Conservation (phyloP, 257 asterid genomes). For the Solanum raphanifolium region DNA sequence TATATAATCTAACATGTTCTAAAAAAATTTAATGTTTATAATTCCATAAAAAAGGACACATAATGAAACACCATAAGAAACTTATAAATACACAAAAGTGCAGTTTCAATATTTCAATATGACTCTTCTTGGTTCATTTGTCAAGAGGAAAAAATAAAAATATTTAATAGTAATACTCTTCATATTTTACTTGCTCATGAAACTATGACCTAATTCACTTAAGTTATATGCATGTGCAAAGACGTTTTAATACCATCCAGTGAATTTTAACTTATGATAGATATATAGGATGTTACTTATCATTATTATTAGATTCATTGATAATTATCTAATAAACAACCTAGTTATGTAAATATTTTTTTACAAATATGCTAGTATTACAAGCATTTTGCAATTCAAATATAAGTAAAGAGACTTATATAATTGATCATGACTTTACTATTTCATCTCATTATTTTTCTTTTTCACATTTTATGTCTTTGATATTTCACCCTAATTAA, state of each 20-base stretch:
- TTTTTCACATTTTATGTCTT: not conserved
- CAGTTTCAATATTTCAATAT: no score
- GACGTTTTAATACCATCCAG: not conserved
- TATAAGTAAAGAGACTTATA: not conserved
- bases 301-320: no score
- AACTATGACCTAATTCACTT: no score
- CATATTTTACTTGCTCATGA: no score
- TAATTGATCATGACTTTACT: not conserved
- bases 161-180: not conserved
- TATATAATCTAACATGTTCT: not conserved
- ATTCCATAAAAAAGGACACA: no score
- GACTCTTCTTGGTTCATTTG: not conserved
- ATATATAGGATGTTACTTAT: no score
- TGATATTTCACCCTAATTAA: not conserved
- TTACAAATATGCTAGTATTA: no score
- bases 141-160: not conserved
- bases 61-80: no score
- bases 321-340: no score
- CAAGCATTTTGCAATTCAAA: not conserved
- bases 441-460: not conserved
- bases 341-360: no score
- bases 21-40: not conserved
- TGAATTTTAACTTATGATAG: not conserved
- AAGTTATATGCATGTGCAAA: not conserved
- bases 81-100: no score